Evolutionary conservation across 1,284 basidiomycete genomes (phyloP).

Genomic region (Takashimella tepidaria): DNA sequence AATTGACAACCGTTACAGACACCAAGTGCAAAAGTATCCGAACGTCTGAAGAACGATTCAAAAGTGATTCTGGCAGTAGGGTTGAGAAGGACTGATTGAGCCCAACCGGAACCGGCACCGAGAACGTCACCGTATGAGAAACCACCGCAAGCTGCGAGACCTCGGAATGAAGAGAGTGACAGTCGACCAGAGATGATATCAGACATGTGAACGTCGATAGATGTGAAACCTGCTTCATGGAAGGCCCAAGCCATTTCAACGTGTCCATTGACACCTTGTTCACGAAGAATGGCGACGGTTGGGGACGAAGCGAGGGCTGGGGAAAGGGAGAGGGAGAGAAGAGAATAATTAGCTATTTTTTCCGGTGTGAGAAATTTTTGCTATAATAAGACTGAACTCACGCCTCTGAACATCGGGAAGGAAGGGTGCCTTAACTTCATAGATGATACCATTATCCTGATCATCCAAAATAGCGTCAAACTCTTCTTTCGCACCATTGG

Average conservation of each 20-base stretch:
- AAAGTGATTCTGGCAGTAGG: constrained; percentile 69
- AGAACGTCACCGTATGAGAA: constrained; percentile 99
- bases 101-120: constrained; percentile 97
- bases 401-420: constrained; percentile 44
- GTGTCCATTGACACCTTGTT: constrained; percentile 98
- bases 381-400: constrained; percentile 4
- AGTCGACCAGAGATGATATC: constrained; percentile 76
- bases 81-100: constrained; percentile 84
- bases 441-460: constrained; percentile 66
- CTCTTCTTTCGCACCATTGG: constrained; percentile 72
- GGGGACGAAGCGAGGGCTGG: constrained; percentile 56
- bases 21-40: constrained; percentile 80
- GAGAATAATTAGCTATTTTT: too few relatives aligned
- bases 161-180: constrained; percentile 66
- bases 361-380: not conserved
- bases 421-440: constrained; percentile 62
- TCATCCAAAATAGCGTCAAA: constrained; percentile 68
- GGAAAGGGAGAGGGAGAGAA: constrained; percentile 5
- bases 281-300: constrained; percentile 89
- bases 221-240: constrained; percentile 83
- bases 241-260: constrained; percentile 99
- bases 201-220: constrained; percentile 97
- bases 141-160: constrained; percentile 91
- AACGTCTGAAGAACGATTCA: constrained; percentile 68
- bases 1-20: constrained; percentile 99